Conservation (phyloP, 176 grass and related monocot species). For the Lolium perenne region DNA sequence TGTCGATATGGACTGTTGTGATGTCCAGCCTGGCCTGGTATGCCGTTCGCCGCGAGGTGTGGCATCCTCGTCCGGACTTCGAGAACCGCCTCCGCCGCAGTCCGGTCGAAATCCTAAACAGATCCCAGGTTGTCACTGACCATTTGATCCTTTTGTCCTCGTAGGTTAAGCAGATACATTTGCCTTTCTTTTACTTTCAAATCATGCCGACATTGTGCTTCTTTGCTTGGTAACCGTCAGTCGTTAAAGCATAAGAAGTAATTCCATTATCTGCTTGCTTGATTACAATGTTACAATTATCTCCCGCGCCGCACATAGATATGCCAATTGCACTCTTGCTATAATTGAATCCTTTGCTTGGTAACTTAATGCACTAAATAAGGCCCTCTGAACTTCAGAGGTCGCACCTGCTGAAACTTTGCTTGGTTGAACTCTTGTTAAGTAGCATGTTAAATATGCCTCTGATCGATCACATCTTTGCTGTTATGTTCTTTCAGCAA, state of each 20-base stretch:
- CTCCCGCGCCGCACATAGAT: background rate
- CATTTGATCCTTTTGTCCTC: background rate
- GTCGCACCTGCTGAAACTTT: constrained; percentile 5
- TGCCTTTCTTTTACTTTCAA: background rate
- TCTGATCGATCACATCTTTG: constrained; percentile 29
- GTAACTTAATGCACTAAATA: background rate
- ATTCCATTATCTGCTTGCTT: background rate
- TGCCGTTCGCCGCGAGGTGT: background rate
- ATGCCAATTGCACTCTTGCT: background rate
- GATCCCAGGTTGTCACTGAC: constrained; percentile 9
- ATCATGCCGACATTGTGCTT: background rate
- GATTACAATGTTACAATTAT: background rate
- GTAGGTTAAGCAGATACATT: background rate
- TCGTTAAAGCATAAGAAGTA: background rate
- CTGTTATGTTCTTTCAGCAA: background rate
- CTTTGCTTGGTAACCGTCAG: background rate
- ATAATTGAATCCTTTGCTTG: background rate
- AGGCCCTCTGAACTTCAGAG: background rate
- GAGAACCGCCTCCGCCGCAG: background rate
- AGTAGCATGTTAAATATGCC: background rate
- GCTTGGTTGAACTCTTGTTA: background rate
- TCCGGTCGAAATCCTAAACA: background rate
- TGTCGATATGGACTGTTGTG: background rate
- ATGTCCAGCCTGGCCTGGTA: background rate
- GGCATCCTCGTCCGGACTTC: background rate